Conservation (phyloP, 2,329 filamentous ascomycete genomes). For the Colletotrichum sp. region DNA sequence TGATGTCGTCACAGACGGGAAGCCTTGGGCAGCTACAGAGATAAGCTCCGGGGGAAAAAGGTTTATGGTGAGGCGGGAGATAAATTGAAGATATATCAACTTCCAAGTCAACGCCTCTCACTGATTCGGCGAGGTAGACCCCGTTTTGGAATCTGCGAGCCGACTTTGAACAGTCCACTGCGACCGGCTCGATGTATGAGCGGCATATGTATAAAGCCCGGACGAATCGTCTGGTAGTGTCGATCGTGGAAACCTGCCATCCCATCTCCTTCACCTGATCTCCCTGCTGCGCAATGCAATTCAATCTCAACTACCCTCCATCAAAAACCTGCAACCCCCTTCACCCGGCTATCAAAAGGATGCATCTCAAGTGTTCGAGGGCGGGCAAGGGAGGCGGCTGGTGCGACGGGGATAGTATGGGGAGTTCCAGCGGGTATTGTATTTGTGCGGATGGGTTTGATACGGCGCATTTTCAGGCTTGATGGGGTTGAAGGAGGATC, state of each 20-base stretch:
- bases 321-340: no score
- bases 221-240: rapidly evolving
- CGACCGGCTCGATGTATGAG: background rate
- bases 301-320: background rate
- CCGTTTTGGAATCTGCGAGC: background rate
- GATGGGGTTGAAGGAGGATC: background rate
- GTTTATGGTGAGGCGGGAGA: background rate
- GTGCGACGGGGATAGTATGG: background rate
- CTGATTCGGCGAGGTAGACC: background rate
- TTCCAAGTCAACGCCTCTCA: background rate
- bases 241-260: background rate
- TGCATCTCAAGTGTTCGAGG: background rate
- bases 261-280: background rate
- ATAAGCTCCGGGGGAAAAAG: no score
- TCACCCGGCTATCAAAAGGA: no score
- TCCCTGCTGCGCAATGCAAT: background rate
- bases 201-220: rapidly evolving
- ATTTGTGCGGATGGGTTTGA: background rate
- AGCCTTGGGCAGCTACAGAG: no score
- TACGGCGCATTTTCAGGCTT: background rate
- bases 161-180: background rate
- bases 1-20: background rate
- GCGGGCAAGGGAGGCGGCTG: background rate
- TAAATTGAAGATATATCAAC: background rate
- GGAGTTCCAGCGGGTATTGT: background rate